Base-by-base conservation (phyloP, 192 early-diverging fungal species). In the Coemansia sp. region DNA sequence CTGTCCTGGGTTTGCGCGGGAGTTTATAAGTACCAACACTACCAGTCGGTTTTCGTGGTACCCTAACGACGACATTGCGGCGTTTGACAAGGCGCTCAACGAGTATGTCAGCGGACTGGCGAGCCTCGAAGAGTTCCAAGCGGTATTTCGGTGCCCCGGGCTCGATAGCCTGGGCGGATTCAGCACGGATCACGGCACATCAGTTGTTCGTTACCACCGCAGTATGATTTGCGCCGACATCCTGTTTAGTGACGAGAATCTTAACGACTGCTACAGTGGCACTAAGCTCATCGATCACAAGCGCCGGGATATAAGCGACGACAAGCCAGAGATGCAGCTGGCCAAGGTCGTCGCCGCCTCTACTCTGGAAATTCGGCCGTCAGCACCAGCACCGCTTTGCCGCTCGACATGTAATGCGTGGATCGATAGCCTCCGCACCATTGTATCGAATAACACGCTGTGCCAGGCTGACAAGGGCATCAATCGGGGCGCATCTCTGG, bases 191-290 rank as follows among this genome's bases (percentile, higher is more conserved):
- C 81, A 78, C 63, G 81, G 81, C 19, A 53, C 37, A 53, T 71
- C 81, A 9, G 76, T 75, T 0, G 69, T 84, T 37, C 72, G 76
- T 14, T 84, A 75, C 60, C 81, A 78, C 48, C 76, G 81, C 63
- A 84, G 81, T 41, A 78, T 84, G 66, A 51, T 77, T 15, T 84
- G 81, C 70, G 76, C 81, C 9, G 76, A 84, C 29, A 38, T 84
- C n/a, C 44, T 84, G 21, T 73, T 73, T 23, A 75, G 76, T 70
- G 70, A 75, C 1, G 67, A 77, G 2, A 84, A 84, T 62, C 46
- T 78, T 25, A 38, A 19, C 53, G 81, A 78, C 17, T 84, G 81
- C 70, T 84, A 84, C 59, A 60, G 73, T 4, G 67, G 57, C 34
- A 59, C 15, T 23, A 73, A 57, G 12, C 41, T 58, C 1, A 45